Conservation (phyloP, 2,329 filamentous ascomycete genomes). For the Leptographium lundbergii region DNA sequence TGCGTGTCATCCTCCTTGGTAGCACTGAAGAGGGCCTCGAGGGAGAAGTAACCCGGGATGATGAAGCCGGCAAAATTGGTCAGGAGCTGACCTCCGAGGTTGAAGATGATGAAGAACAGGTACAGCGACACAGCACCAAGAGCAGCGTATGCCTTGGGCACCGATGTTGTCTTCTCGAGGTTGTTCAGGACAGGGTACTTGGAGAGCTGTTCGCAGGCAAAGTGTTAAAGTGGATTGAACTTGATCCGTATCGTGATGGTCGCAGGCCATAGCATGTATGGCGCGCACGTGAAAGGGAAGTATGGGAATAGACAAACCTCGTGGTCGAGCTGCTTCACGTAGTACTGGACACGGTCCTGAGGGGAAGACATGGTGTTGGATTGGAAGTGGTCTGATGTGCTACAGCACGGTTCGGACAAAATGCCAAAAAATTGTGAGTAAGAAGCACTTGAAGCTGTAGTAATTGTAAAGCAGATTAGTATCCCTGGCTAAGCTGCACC, state of each 20-base stretch:
- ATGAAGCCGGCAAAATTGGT: constrained; percentile 79
- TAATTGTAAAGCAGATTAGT: not conserved
- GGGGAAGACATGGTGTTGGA: constrained; percentile 51
- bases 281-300: not conserved
- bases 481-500: not conserved
- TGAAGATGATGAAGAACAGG: constrained; percentile 88
- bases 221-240: not conserved
- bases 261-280: not conserved
- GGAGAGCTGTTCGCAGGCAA: constrained; percentile 50
- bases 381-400: not conserved
- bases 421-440: not conserved
- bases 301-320: constrained; percentile 46
- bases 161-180: constrained; percentile 69
- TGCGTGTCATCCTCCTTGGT: constrained; percentile 70
- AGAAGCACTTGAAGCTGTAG: not conserved
- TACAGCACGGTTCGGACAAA: not conserved
- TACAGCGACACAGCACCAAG: constrained; percentile 67
- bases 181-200: constrained; percentile 77
- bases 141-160: constrained; percentile 76
- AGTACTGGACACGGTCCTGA: constrained; percentile 65
- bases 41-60: constrained; percentile 74
- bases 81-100: constrained; percentile 77
- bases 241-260: not conserved
- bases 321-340: constrained; percentile 68
- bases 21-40: constrained; percentile 61